Conservation (phyloP, 2,329 filamentous ascomycete genomes). For the Pestalotiopsis sp. region DNA sequence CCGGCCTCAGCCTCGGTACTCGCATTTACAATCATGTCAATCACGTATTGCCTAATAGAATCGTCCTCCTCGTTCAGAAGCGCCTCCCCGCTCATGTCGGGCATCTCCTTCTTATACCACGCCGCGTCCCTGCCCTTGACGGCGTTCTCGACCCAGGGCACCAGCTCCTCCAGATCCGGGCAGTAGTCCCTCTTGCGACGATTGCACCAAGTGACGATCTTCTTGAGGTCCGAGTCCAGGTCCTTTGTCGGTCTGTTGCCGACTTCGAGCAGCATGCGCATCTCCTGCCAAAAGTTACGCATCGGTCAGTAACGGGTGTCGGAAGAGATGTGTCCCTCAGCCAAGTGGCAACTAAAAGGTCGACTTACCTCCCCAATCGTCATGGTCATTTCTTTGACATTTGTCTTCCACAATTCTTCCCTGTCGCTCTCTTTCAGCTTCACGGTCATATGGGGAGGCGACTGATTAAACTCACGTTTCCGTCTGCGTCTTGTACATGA, state of each 20-base stretch:
- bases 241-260: no score
- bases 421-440: background rate
- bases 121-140: background rate
- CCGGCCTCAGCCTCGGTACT: background rate
- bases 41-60: background rate
- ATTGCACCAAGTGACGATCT: background rate
- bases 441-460: no score
- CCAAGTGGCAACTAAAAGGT: background rate
- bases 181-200: background rate
- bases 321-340: no score
- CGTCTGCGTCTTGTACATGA: background rate
- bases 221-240: conserved; percentile 1
- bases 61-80: background rate
- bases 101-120: background rate
- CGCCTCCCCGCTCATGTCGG: background rate
- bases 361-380: background rate
- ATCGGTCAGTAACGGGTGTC: background rate
- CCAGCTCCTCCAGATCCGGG: background rate
- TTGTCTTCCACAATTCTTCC: background rate
- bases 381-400: background rate
- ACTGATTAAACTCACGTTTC: background rate
- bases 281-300: background rate
- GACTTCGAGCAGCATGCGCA: background rate
- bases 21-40: conserved; percentile 4
- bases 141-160: background rate